Percentiles rank a stretch among this genome's conserved stretches.
These are phyloP conservation scores for Aphanomyces invadans DNA, from an alignment of 352 stramenopile species.

Conservation along the genomic window DNA sequence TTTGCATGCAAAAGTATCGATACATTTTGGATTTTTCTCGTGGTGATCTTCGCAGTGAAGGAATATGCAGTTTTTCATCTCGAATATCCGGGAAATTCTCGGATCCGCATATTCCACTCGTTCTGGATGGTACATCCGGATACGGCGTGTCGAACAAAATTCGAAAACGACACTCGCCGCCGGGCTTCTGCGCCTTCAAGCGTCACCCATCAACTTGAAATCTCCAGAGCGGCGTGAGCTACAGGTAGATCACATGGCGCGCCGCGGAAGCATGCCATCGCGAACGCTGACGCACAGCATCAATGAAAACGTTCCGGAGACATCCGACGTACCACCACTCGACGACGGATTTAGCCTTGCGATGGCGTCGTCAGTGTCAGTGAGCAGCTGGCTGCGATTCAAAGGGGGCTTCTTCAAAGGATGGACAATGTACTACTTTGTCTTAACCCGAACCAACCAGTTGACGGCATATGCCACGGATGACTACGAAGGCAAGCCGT, in stretches of 20 bases:
- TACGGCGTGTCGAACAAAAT: background rate
- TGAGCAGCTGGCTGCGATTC: slow-evolving; percentile 17
- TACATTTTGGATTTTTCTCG: too few relatives aligned
- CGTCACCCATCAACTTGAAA: background rate
- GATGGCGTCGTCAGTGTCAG: background rate
- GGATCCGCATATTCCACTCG: too few relatives aligned
- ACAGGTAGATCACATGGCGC: background rate
- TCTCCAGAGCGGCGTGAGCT: background rate
- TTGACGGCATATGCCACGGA: slow-evolving; percentile 22
- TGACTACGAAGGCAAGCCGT: slow-evolving; percentile 16
- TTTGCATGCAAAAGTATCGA: background rate
- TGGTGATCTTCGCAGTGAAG: too few relatives aligned
- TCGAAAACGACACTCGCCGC: background rate
- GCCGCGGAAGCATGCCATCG: background rate
- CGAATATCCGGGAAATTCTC: too few relatives aligned
- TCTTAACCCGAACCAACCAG: slow-evolving; percentile 8
- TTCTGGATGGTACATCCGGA: too few relatives aligned
- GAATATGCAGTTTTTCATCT: too few relatives aligned
- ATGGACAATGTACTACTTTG: slow-evolving; percentile 23
- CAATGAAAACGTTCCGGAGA: background rate
- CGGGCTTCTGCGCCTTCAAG: background rate
- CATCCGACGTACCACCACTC: background rate
- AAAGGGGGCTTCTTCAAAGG: slow-evolving; percentile 21
- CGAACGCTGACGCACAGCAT: background rate
- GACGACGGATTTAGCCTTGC: background rate